These are phyloP conservation scores for Ailanthus altissimus DNA, from an alignment of 345 rosid genomes.

Conservation along the genomic window DNA sequence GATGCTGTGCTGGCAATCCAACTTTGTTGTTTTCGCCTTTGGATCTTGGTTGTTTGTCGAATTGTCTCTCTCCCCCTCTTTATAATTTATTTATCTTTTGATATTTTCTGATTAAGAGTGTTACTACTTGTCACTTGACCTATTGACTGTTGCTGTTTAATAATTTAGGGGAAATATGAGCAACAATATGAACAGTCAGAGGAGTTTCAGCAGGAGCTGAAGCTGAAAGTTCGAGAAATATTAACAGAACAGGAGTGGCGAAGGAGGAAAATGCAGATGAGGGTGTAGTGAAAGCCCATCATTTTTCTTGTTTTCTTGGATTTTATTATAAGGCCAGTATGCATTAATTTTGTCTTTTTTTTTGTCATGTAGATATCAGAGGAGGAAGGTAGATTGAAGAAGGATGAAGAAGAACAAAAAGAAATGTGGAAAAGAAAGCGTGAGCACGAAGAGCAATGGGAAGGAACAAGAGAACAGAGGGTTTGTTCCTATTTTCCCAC, in stretches of 20 bases:
- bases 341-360: not conserved
- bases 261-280: slow-evolving; percentile 95
- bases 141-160: slow-evolving; percentile 4
- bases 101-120: not conserved
- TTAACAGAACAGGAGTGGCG: slow-evolving; percentile 99
- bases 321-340: not conserved
- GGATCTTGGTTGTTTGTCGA: not conserved
- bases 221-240: slow-evolving; percentile 82
- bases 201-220: slow-evolving; percentile 78
- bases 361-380: slow-evolving; percentile 75
- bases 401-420: slow-evolving; percentile 95
- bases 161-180: slow-evolving; percentile 81
- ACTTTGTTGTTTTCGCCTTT: not conserved
- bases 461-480: slow-evolving; percentile 95
- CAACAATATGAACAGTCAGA: slow-evolving; percentile 71
- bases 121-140: not conserved
- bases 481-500: slow-evolving; percentile 41
- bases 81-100: too few species aligned
- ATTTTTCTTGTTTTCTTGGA: slow-evolving; percentile 13
- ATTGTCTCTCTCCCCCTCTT: too few species aligned
- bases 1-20: not conserved
- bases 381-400: slow-evolving; percentile 98
- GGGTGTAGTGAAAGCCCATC: slow-evolving; percentile 55
- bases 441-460: slow-evolving; percentile 99
- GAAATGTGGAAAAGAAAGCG: slow-evolving; percentile 98